Evolutionary conservation across 305 asterid genomes (phyloP).

Genomic region (Salvia sclarea): DNA sequence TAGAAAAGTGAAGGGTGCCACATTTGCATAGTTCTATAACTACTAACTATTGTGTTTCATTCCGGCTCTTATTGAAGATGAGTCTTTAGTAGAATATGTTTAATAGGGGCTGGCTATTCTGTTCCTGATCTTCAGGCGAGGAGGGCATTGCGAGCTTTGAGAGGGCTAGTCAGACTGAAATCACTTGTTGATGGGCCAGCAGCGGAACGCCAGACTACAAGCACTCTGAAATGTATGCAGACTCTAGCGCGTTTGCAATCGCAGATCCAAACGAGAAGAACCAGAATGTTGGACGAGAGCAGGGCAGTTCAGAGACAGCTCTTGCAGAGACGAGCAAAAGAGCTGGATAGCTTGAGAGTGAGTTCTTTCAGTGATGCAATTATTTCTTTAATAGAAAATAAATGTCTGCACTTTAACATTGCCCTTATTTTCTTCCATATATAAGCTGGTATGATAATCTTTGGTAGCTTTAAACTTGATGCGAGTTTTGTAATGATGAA

Average conservation of each 20-base stretch:
- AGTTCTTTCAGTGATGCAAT: constrained; percentile 30
- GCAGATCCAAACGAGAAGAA: constrained; percentile 76
- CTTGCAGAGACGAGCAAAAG: constrained; percentile 60
- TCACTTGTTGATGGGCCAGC: constrained; percentile 74
- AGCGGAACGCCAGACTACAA: constrained; percentile 77
- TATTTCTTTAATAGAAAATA: neutral
- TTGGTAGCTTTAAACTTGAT: neutral
- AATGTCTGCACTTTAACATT: neutral
- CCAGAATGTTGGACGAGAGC: constrained; percentile 61
- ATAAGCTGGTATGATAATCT: neutral
- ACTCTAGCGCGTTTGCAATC: constrained; percentile 76
- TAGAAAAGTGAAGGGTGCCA: constrained; percentile 5
- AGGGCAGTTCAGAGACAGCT: constrained; percentile 61
- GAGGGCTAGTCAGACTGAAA: constrained; percentile 87
- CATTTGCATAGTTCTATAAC: neutral
- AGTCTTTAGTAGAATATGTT: constrained; percentile 10
- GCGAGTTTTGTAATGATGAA: neutral
- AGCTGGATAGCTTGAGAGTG: constrained; percentile 59
- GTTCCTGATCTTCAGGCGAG: constrained; percentile 63
- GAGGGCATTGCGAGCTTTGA: constrained; percentile 76
- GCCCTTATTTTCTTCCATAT: neutral
- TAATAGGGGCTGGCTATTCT: constrained; percentile 7
- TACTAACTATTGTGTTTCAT: neutral
- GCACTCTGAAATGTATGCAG: constrained; percentile 73
- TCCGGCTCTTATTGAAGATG: constrained; percentile 1